Percentiles rank a stretch among this genome's conserved stretches.
These are phyloP conservation scores for Trichoderma asperellum DNA, from an alignment of 2,329 filamentous ascomycete genomes.

Conservation along the genomic window DNA sequence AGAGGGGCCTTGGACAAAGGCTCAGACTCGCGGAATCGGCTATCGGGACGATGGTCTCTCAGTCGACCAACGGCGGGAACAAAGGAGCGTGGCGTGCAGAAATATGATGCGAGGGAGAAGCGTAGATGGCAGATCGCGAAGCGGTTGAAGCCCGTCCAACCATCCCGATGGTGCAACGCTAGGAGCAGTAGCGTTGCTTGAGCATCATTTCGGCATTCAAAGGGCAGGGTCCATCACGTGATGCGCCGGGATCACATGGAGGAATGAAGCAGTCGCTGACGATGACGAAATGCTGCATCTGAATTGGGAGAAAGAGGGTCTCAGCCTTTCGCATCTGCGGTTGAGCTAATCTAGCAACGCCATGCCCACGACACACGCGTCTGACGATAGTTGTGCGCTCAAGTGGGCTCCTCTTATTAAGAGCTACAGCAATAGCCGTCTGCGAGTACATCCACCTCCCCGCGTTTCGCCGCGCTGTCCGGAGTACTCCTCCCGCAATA, in stretches of 20 bases:
- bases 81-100: conserved; percentile 15
- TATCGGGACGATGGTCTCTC: neutral
- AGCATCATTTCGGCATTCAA: conserved; percentile 26
- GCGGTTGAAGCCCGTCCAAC: conserved; percentile 20
- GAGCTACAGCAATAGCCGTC: neutral
- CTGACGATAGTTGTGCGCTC: neutral
- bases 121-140: conserved; percentile 11
- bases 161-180: conserved; percentile 28
- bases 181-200: conserved; percentile 20
- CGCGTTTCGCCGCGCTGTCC: neutral
- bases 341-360: neutral
- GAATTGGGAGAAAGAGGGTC: conserved; percentile 11
- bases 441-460: conserved; percentile 1
- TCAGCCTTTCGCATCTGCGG: neutral
- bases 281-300: conserved; percentile 25
- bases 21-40: conserved; percentile 3
- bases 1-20: neutral
- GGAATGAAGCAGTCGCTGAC: conserved; percentile 6
- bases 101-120: conserved; percentile 7
- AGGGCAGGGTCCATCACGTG: conserved; percentile 18
- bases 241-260: conserved; percentile 22
- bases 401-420: neutral
- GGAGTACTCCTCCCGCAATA: neutral
- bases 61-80: neutral
- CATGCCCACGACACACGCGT: neutral